A percentile compares a stretch with the other conserved stretches of the same genome.
phyloP scores from a whole-genome alignment of 2,329 filamentous ascomycete species.

The Xylariaceae sp. region DNA sequence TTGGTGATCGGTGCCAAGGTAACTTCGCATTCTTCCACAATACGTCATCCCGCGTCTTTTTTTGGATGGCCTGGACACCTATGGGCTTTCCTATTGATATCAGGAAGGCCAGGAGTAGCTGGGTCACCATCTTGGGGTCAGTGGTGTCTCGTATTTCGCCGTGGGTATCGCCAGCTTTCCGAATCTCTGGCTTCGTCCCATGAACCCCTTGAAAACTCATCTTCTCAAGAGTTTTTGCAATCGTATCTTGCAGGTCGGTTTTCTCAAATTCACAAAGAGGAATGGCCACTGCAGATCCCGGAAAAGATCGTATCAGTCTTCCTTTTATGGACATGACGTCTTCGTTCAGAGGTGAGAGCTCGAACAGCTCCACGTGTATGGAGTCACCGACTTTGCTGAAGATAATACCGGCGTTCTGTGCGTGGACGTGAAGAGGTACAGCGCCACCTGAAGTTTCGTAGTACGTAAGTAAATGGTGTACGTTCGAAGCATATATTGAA shows the following conservation, averaged over 20 bases:
- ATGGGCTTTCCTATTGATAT: slow-evolving; percentile 31
- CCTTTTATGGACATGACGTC: slow-evolving; percentile 24
- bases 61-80: slow-evolving; percentile 32
- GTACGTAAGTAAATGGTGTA: too few relatives aligned
- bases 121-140: slow-evolving; percentile 44
- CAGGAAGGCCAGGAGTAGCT: slow-evolving; percentile 40
- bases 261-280: slow-evolving; percentile 8
- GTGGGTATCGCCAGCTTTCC: slow-evolving; percentile 29
- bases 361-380: slow-evolving; percentile 30
- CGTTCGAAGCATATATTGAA: not conserved
- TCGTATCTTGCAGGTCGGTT: slow-evolving; percentile 7
- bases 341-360: slow-evolving; percentile 26
- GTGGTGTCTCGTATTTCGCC: slow-evolving; percentile 42
- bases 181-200: slow-evolving; percentile 11
- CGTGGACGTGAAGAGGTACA: slow-evolving; percentile 25
- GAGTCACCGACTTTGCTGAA: slow-evolving; percentile 14
- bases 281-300: slow-evolving; percentile 19
- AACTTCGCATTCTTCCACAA: slow-evolving; percentile 28
- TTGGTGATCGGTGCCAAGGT: slow-evolving; percentile 35
- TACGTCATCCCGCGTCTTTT: slow-evolving; percentile 49
- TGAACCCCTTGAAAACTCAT: slow-evolving; percentile 14
- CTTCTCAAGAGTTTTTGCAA: slow-evolving; percentile 13
- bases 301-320: slow-evolving; percentile 17
- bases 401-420: slow-evolving; percentile 33
- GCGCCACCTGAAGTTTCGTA: too few relatives aligned